Evolutionary conservation across 108 stramenopile species (phyloP).

Genomic region (Chaetoceros muelleri): DNA sequence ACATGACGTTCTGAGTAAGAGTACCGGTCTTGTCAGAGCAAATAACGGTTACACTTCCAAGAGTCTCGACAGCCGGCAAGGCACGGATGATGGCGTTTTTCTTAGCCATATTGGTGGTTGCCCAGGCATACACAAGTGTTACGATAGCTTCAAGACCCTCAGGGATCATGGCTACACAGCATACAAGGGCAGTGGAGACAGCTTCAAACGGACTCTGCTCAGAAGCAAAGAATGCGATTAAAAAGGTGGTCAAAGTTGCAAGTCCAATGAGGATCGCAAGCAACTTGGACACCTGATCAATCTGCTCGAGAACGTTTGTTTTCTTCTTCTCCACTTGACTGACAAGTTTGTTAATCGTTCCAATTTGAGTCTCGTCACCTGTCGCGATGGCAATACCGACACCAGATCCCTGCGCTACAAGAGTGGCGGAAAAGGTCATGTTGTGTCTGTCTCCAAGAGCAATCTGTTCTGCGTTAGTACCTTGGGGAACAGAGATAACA

Average conservation of each 20-base stretch:
- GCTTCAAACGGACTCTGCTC: conserved; percentile 36
- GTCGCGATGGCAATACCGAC: conserved; percentile 75
- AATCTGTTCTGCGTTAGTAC: conserved; percentile 33
- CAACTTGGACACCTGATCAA: conserved; percentile 78
- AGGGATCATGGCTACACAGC: conserved; percentile 94
- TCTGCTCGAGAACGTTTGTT: conserved; percentile 89
- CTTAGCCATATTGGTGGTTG: conserved; percentile 79
- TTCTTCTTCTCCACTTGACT: conserved; percentile 68
- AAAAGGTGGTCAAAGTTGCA: conserved; percentile 71
- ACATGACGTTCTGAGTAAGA: conserved; percentile 92
- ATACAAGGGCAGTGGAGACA: conserved; percentile 58
- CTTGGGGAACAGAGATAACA: conserved; percentile 20
- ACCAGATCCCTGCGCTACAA: conserved; percentile 81
- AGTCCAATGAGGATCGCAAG: conserved; percentile 70
- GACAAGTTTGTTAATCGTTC: conserved; percentile 84
- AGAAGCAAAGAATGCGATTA: conserved; percentile 52
- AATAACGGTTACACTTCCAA: conserved; percentile 91
- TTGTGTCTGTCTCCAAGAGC: conserved; percentile 76
- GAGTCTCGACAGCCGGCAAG: conserved; percentile 93
- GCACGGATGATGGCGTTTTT: conserved; percentile 84
- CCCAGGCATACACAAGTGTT: conserved; percentile 84
- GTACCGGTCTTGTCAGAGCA: conserved; percentile 99
- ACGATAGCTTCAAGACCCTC: conserved; percentile 96
- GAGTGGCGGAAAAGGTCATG: conserved; percentile 86
- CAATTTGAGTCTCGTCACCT: conserved; percentile 89